Percentiles rank a stretch among this genome's conserved stretches.
These are phyloP conservation scores for Beauveria asiatica DNA, from an alignment of 2,329 filamentous ascomycete genomes.

Conservation along the genomic window DNA sequence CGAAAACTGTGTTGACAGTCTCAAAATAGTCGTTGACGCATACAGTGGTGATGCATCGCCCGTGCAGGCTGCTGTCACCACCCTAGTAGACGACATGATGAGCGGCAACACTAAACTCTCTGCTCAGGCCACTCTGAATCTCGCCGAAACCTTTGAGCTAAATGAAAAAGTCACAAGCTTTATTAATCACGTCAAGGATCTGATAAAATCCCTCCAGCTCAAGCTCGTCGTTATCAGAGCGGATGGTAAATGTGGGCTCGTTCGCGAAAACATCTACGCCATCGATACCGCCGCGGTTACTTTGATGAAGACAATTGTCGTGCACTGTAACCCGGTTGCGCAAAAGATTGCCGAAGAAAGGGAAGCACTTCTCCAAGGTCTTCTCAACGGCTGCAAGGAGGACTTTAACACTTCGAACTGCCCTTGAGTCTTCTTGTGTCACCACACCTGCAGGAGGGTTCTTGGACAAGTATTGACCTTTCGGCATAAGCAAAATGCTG, in stretches of 20 bases:
- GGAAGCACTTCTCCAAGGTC: not conserved
- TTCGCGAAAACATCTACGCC: not conserved
- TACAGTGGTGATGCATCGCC: conserved; percentile 12
- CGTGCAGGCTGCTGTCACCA: conserved; percentile 9
- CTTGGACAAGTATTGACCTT: no score
- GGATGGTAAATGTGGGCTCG: not conserved
- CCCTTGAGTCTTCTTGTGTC: not conserved
- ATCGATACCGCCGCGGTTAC: not conserved
- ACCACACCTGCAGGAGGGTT: no score
- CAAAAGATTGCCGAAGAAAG: not conserved
- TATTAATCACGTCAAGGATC: conserved; percentile 15
- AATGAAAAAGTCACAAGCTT: conserved; percentile 14
- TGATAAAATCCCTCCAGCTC: conserved; percentile 15
- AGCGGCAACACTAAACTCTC: conserved; percentile 11
- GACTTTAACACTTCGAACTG: not conserved
- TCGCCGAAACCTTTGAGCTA: conserved; percentile 15
- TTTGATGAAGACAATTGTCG: not conserved
- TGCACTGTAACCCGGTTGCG: not conserved
- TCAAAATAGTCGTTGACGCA: conserved; percentile 14
- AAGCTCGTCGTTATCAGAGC: not conserved
- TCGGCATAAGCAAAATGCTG: no score
- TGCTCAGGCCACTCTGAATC: conserved; percentile 12
- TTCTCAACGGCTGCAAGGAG: not conserved
- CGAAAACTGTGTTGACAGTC: conserved; percentile 8
- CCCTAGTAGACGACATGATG: conserved; percentile 11